phyloP scores from a whole-genome alignment of 345 rosid genomes.

The Dimocarpus longan region DNA sequence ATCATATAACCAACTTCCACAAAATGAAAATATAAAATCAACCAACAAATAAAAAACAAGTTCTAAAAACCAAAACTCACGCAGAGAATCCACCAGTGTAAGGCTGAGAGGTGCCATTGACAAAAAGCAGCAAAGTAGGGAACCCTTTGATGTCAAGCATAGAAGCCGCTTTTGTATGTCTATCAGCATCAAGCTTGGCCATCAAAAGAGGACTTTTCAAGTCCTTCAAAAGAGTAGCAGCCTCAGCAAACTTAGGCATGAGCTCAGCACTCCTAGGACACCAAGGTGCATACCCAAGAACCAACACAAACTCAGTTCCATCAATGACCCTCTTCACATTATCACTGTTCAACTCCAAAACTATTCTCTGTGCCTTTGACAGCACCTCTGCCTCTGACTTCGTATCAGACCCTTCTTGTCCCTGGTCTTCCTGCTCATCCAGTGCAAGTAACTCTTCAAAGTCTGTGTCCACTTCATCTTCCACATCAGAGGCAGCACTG shows the following conservation, averaged over 20 bases:
- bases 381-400: conserved; percentile 73
- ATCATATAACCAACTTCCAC: neutral
- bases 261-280: conserved; percentile 85
- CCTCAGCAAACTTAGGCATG: conserved; percentile 86
- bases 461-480: conserved; percentile 36
- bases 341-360: conserved; percentile 66
- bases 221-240: conserved; percentile 74
- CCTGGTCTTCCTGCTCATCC: conserved; percentile 43
- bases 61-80: conserved; percentile 41
- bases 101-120: conserved; percentile 65
- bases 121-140: conserved; percentile 78
- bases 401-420: conserved; percentile 20
- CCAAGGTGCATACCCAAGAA: conserved; percentile 93
- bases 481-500: conserved; percentile 42
- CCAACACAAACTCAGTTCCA: conserved; percentile 63
- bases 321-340: conserved; percentile 48
- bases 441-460: conserved; percentile 65
- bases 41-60: neutral
- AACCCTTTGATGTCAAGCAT: conserved; percentile 67
- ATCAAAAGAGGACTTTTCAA: conserved; percentile 57
- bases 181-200: conserved; percentile 88
- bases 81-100: conserved; percentile 77
- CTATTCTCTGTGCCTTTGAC: conserved; percentile 77
- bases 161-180: conserved; percentile 70
- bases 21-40: neutral